Percentiles rank a stretch among this genome's conserved stretches.
phyloP scores from a whole-genome alignment of 805 yeast genomes.

The Sugiyamaella boreocaroliniensis region DNA sequence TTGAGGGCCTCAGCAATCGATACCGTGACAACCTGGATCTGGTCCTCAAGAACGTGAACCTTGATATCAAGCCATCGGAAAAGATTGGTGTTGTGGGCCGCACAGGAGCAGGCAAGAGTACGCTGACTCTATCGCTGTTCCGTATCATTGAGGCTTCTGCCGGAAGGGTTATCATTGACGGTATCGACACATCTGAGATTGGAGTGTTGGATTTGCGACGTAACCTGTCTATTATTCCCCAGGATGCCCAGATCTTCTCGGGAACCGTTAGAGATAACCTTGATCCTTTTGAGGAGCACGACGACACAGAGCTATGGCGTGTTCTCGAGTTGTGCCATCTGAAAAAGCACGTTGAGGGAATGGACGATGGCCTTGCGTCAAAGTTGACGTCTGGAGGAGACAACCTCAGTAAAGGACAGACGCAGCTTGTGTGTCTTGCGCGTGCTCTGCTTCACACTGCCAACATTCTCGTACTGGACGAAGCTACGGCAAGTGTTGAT shows the following conservation, averaged over 20 bases:
- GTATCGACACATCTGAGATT: slow-evolving; percentile 42
- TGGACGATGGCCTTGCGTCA: slow-evolving; percentile 44
- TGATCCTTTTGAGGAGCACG: slow-evolving; percentile 49
- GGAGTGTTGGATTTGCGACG: slow-evolving; percentile 51
- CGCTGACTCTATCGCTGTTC: slow-evolving; percentile 65
- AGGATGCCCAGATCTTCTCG: slow-evolving; percentile 57
- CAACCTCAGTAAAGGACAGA: slow-evolving; percentile 72
- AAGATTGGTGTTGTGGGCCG: slow-evolving; percentile 78
- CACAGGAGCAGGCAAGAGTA: slow-evolving; percentile 86
- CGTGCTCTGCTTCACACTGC: slow-evolving; percentile 64
- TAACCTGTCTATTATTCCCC: slow-evolving; percentile 55
- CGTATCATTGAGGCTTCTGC: slow-evolving; percentile 44
- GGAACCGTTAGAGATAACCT: slow-evolving; percentile 54
- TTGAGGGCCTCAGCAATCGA: slow-evolving; percentile 58
- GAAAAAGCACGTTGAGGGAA: slow-evolving; percentile 40
- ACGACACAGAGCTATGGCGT: slow-evolving; percentile 50
- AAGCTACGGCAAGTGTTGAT: slow-evolving; percentile 74
- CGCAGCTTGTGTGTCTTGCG: slow-evolving; percentile 69
- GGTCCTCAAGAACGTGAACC: slow-evolving; percentile 58
- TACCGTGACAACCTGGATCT: slow-evolving; percentile 64
- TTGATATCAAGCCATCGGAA: slow-evolving; percentile 63
- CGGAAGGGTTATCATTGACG: slow-evolving; percentile 51
- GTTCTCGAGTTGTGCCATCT: slow-evolving; percentile 47
- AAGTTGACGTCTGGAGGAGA: slow-evolving; percentile 60
- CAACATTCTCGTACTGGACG: slow-evolving; percentile 65